A percentile compares a stretch with the other conserved stretches of the same genome.
Conservation (phyloP, 2,329 filamentous ascomycete species). For the Fusarium sp. region DNA sequence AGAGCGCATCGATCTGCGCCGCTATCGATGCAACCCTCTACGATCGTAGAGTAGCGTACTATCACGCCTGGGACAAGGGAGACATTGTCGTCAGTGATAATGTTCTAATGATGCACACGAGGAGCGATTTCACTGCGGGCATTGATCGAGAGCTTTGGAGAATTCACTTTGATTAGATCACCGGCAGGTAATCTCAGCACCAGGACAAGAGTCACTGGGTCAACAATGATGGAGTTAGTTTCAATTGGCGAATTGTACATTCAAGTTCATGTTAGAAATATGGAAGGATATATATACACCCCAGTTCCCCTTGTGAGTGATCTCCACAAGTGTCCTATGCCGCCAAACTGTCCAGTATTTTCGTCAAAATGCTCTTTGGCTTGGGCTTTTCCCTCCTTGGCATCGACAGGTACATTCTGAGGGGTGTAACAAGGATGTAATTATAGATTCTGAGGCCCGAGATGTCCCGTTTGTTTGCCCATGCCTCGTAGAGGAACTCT, state of each 20-base stretch:
- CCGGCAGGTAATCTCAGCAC: not conserved
- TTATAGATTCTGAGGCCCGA: not conserved
- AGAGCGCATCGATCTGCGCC: slow-evolving; percentile 52
- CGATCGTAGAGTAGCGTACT: slow-evolving; percentile 62
- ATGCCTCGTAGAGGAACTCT: not conserved
- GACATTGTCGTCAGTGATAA: slow-evolving; percentile 68
- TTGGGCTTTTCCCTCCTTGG: not conserved
- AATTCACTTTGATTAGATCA: slow-evolving; percentile 60
- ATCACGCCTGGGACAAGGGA: slow-evolving; percentile 66
- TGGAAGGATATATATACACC: not conserved
- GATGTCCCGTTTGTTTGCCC: not conserved
- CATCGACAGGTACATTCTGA: not conserved
- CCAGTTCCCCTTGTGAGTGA: not conserved
- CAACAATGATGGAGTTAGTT: not conserved
- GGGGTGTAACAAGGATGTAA: not conserved
- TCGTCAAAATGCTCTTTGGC: not conserved
- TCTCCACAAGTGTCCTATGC: not conserved
- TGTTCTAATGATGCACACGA: slow-evolving; percentile 60
- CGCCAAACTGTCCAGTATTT: not conserved
- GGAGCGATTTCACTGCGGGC: slow-evolving; percentile 58
- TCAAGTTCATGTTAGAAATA: not conserved
- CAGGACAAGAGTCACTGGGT: not conserved
- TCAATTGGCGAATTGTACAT: not conserved
- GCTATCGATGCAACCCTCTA: slow-evolving; percentile 58
- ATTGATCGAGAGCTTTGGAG: slow-evolving; percentile 62